Conservation (phyloP, 2,329 filamentous ascomycete species). For the Xylaria multiplex region DNA sequence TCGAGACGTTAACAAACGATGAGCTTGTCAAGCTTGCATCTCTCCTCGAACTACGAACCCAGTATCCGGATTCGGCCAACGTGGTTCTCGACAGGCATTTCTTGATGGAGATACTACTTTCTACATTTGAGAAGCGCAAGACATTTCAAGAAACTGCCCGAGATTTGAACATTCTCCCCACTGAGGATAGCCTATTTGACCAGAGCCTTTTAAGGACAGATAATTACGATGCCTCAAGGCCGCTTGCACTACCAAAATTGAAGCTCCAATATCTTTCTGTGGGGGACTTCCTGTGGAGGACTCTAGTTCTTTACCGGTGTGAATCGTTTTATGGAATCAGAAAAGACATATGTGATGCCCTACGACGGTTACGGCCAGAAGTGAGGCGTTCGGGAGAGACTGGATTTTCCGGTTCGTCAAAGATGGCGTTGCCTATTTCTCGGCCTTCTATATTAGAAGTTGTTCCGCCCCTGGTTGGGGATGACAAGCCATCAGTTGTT, state of each 20-base stretch:
- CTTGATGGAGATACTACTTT: conserved; percentile 76
- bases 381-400: conserved; percentile 71
- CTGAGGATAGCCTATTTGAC: conserved; percentile 84
- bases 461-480: conserved; percentile 82
- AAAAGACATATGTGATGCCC: conserved; percentile 84
- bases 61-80: conserved; percentile 78
- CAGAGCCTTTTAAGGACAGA: conserved; percentile 81
- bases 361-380: conserved; percentile 82
- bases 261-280: conserved; percentile 96
- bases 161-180: conserved; percentile 81
- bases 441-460: conserved; percentile 90
- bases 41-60: conserved; percentile 79
- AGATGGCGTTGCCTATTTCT: conserved; percentile 88
- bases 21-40: conserved; percentile 77
- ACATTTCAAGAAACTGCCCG: conserved; percentile 84
- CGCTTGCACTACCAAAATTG: conserved; percentile 90
- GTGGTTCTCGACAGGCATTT: conserved; percentile 72
- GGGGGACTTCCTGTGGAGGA: conserved; percentile 96
- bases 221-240: conserved; percentile 84
- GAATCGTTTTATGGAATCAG: conserved; percentile 95
- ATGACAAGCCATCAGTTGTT: conserved; percentile 83
- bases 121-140: conserved; percentile 77
- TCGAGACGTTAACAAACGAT: conserved; percentile 76
- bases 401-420: conserved; percentile 84
- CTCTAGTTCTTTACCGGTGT: conserved; percentile 85